These are phyloP conservation scores for Mallotus nudiflorus DNA, from an alignment of 345 rosid species.

Conservation along the genomic window DNA sequence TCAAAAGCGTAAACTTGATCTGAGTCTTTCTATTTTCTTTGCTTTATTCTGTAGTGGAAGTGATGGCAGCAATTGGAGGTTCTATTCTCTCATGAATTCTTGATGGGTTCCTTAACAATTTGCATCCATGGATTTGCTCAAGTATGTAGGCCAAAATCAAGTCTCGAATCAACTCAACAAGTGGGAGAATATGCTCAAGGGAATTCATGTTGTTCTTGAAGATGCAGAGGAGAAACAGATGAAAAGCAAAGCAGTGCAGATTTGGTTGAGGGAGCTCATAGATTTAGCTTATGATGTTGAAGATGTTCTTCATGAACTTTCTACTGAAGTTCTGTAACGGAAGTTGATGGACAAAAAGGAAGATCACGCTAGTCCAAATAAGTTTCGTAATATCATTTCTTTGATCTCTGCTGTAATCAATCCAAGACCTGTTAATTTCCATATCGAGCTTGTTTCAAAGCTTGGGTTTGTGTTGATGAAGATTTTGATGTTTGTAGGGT, in stretches of 20 bases:
- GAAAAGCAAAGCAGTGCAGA: neutral
- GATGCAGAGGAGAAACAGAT: constrained; percentile 22
- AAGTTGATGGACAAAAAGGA: neutral
- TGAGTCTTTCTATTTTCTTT: too few species aligned
- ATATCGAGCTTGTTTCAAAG: too few species aligned
- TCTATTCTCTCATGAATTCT: neutral
- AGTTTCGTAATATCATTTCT: neutral
- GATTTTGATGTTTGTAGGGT: neutral
- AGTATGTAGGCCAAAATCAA: neutral
- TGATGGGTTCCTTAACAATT: neutral
- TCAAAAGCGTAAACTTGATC: too few species aligned
- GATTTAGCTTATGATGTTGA: constrained; percentile 27
- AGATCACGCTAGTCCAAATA: neutral
- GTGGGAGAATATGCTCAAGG: neutral
- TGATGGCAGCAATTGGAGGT: neutral
- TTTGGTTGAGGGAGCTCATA: constrained; percentile 24
- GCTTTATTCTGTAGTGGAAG: too few species aligned
- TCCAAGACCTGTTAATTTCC: neutral
- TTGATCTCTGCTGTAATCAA: neutral
- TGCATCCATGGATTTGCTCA: constrained; percentile 4
- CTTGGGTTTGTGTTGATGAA: too few species aligned
- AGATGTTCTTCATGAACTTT: constrained; percentile 23
- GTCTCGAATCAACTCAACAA: constrained; percentile 2
- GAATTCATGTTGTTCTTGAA: constrained; percentile 11
- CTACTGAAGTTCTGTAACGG: neutral